Evolutionary conservation across 768 basidiomycete genomes (phyloP).

Genomic region (Daedalea quercina): DNA sequence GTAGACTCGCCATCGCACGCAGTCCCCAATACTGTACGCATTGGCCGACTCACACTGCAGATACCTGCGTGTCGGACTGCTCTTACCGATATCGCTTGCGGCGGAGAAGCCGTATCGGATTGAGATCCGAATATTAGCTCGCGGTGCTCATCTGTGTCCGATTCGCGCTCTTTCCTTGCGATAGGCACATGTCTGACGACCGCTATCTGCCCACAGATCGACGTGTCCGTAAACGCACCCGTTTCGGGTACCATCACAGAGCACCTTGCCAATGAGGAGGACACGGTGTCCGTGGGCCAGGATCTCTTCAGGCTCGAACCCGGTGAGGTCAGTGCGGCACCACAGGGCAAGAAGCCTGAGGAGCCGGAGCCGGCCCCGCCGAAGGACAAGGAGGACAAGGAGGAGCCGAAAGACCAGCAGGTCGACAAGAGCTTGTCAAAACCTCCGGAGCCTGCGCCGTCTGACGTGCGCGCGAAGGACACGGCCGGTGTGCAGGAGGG

Average conservation of each 20-base stretch:
- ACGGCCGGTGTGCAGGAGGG: constrained; percentile 25
- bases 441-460: constrained; percentile 35
- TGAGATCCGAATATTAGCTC: no score
- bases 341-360: constrained; percentile 16
- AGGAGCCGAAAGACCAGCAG: constrained; percentile 43
- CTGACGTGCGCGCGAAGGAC: constrained; percentile 19
- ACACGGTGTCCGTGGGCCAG: constrained; percentile 91
- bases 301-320: constrained; percentile 89
- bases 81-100: no score
- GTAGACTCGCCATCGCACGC: no score
- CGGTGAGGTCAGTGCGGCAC: constrained; percentile 34
- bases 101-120: no score
- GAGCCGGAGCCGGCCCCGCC: constrained; percentile 13
- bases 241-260: constrained; percentile 82
- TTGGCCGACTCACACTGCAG: no score
- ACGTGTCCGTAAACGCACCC: constrained; percentile 94
- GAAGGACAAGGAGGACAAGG: constrained; percentile 30
- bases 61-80: no score
- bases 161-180: no score
- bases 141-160: no score
- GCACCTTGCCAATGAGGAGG: constrained; percentile 83
- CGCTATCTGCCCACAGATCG: constrained; percentile 53
- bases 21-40: no score
- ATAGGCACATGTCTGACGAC: background rate
- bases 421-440: constrained; percentile 38